Conservation (phyloP, 108 stramenopile species). For the Cyclostephanos tholiformis region DNA sequence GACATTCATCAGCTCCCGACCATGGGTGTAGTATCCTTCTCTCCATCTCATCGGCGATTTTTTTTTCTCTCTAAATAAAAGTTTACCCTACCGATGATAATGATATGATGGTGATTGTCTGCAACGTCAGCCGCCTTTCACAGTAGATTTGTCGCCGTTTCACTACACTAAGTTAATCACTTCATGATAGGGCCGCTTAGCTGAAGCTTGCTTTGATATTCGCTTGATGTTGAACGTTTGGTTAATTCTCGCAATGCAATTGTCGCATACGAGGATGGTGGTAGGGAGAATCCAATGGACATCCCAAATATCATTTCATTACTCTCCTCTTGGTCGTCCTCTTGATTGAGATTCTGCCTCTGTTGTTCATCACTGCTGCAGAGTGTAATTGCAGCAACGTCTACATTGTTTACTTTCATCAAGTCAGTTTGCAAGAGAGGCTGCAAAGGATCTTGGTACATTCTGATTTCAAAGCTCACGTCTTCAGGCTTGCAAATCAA, state of each 20-base stretch:
- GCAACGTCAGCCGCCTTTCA: too few relatives aligned
- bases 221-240: slow-evolving; percentile 79
- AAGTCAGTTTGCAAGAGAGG: slow-evolving; percentile 83
- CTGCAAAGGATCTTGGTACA: slow-evolving; percentile 77
- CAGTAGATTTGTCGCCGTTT: too few relatives aligned
- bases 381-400: slow-evolving; percentile 18
- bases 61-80: too few relatives aligned
- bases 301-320: slow-evolving; percentile 59
- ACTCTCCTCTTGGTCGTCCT: slow-evolving; percentile 14
- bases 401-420: slow-evolving; percentile 66
- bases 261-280: slow-evolving; percentile 90
- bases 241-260: slow-evolving; percentile 87
- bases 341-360: not conserved
- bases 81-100: too few relatives aligned
- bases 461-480: slow-evolving; percentile 61
- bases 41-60: too few relatives aligned
- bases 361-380: slow-evolving; percentile 15
- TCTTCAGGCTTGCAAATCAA: slow-evolving; percentile 73
- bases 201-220: slow-evolving; percentile 77
- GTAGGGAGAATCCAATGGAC: slow-evolving; percentile 85
- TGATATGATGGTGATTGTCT: too few relatives aligned
- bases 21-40: too few relatives aligned
- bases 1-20: too few relatives aligned
- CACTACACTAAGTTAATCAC: too few relatives aligned
- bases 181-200: too few relatives aligned